phyloP scores from a whole-genome alignment of 1,284 basidiomycete genomes.

The Sporisorium exsertum region DNA sequence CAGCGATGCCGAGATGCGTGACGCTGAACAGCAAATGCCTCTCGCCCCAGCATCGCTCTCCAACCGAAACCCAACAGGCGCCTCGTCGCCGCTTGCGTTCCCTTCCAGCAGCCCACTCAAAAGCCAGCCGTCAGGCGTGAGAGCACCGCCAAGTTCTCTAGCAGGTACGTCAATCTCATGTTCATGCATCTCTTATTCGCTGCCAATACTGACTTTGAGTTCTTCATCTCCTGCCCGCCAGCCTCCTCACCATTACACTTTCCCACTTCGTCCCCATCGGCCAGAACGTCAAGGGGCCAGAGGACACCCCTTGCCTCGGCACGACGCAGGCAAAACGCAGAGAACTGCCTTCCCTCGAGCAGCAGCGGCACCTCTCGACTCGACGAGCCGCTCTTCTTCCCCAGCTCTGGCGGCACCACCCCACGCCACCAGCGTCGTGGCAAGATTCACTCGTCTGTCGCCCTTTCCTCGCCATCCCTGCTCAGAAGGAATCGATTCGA shows the following conservation, averaged over 20 bases:
- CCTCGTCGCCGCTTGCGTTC: slow-evolving; percentile 58
- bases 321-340: slow-evolving; percentile 35
- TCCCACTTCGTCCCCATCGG: slow-evolving; percentile 62
- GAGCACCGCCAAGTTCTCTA: slow-evolving; percentile 39
- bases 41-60: too few relatives aligned
- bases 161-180: too few relatives aligned
- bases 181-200: neutral
- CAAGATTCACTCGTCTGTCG: slow-evolving; percentile 63
- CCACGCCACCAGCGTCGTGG: slow-evolving; percentile 63
- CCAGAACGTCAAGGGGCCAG: slow-evolving; percentile 46
- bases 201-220: neutral
- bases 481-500: slow-evolving; percentile 28
- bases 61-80: slow-evolving; percentile 29
- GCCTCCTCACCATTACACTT: slow-evolving; percentile 64
- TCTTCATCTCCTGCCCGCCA: neutral
- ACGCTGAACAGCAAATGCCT: slow-evolving; percentile 43
- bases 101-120: slow-evolving; percentile 64
- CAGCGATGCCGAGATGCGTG: slow-evolving; percentile 48
- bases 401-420: slow-evolving; percentile 61
- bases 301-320: slow-evolving; percentile 39
- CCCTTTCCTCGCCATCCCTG: slow-evolving; percentile 54
- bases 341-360: slow-evolving; percentile 47
- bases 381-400: slow-evolving; percentile 66
- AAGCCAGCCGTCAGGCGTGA: slow-evolving; percentile 33
- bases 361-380: slow-evolving; percentile 49